Evolutionary conservation across 1,284 basidiomycete species (phyloP), one percentile per base, ranked within the genome.

Genomic region (Ceratobasidium sp.): DNA sequence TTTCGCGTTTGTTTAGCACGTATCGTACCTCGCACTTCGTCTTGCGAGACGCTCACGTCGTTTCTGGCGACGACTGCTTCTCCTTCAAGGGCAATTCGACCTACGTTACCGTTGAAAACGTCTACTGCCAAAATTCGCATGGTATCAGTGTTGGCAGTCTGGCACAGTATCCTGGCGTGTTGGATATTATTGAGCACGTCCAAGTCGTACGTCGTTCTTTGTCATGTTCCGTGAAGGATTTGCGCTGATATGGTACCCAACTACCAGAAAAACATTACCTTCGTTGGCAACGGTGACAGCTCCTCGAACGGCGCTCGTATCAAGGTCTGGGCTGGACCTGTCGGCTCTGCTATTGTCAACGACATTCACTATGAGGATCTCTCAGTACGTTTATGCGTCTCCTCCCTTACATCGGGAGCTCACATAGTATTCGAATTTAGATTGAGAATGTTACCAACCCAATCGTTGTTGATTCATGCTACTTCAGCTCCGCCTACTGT

Each of bases 41-140:
- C 26, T 58, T 77, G 31, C 53, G 45, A 28, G 54, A 76, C 11
- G 51, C 68, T 15, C 63, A 65, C 26, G 69, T 78, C 28, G 68
- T 76, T 33, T 74, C 68, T 39, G 77, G 77, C 1, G 77, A 78
- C 49, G 77, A 78, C 47, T 78, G 77, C 54, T 65, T 78, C 66
- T 58, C 75, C 6, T 76, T 66, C 68, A 78, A 78, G n/a, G 53
- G 63, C 20, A 76, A 76, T 26, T 68, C 66, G 20, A 76, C 75
- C 20, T 69, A 76, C 31, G 58, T 78, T 31, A 66, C 68, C 5
- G 74, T 71, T 6, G 45, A 64, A 35, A 73, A 78, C 54, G 42
- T 75, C 23, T 68, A 69, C 51, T 78, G 77, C 74, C 60, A 76
- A 39, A 75, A 75, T 17, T 69, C 74, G 11, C 77, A 78, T 33